Percentiles rank a stretch among this genome's conserved stretches.
phyloP scores from a whole-genome alignment of 352 stramenopile species.

The Phytophthora uliginosa region DNA sequence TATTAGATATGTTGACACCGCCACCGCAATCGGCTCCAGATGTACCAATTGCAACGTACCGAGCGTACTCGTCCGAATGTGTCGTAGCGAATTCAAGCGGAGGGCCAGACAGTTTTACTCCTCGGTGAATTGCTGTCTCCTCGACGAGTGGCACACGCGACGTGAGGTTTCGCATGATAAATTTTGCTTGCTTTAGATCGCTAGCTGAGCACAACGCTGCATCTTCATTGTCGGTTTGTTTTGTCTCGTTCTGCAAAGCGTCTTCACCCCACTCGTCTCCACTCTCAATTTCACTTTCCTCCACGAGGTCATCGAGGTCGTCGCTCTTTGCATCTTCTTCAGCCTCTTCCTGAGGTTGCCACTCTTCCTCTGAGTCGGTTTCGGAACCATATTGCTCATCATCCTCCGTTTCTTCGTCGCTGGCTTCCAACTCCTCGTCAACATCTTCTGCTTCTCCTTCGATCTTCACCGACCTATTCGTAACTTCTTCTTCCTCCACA shows the following conservation, averaged over 20 bases:
- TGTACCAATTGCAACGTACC: constrained; percentile 18
- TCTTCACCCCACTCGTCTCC: constrained; percentile 25
- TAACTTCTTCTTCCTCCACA: neutral
- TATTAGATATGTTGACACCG: neutral
- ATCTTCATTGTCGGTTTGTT: constrained; percentile 12
- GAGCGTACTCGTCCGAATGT: constrained; percentile 56
- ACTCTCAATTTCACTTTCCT: constrained; percentile 22
- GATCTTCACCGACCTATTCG: constrained; percentile 1
- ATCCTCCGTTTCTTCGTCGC: constrained; percentile 1
- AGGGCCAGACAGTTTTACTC: constrained; percentile 43
- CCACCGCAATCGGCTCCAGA: neutral
- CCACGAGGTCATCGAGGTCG: constrained; percentile 14
- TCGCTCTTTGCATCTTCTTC: neutral
- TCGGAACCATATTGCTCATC: constrained; percentile 7
- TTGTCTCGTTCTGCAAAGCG: constrained; percentile 16
- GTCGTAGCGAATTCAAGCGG: constrained; percentile 58
- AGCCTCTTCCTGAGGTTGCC: constrained; percentile 12
- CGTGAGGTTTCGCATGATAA: constrained; percentile 40
- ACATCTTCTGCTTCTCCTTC: constrained; percentile 7
- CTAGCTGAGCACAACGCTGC: constrained; percentile 10
- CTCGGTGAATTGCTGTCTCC: constrained; percentile 38
- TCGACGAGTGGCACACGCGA: constrained; percentile 44
- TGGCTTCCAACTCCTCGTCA: constrained; percentile 7
- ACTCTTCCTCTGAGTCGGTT: constrained; percentile 29
- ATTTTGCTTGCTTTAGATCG: constrained; percentile 39